Conservation (phyloP, 1,139 yeast genomes). For the Sugiyamaella grinbergsii region DNA sequence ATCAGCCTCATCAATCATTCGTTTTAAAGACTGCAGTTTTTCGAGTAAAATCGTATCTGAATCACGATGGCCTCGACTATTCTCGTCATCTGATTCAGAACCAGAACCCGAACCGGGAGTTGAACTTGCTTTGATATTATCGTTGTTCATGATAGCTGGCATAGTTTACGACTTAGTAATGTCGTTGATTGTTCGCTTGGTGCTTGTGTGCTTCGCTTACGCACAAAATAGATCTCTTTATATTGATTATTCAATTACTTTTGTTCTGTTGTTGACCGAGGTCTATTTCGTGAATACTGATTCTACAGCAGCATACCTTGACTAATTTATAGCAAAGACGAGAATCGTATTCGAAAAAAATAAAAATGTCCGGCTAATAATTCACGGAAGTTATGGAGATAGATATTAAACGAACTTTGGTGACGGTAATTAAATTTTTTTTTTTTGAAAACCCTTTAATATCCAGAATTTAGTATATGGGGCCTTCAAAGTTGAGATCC, state of each 20-base stretch:
- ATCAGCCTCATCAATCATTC: constrained; percentile 23
- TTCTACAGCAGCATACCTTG: constrained; percentile 17
- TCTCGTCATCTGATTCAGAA: constrained; percentile 5
- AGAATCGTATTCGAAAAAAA: background rate
- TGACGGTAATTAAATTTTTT: too few species aligned
- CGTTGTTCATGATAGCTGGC: constrained; percentile 3
- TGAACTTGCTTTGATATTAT: background rate
- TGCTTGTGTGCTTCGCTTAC: background rate
- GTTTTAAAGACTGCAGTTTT: constrained; percentile 25
- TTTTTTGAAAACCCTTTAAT: too few species aligned
- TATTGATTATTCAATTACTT: too few species aligned
- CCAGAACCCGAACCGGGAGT: background rate
- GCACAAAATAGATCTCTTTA: too few species aligned
- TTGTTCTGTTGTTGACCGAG: constrained; percentile 10
- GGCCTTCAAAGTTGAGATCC: constrained; percentile 1
- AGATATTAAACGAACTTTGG: too few species aligned
- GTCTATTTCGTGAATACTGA: background rate
- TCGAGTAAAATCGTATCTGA: constrained; percentile 24
- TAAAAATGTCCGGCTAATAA: background rate
- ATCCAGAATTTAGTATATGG: background rate
- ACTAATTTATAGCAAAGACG: background rate
- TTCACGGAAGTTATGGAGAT: constrained; percentile 5
- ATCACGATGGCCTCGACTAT: constrained; percentile 5
- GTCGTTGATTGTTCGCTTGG: too few species aligned
- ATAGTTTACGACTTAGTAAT: constrained; percentile 1